These are phyloP conservation scores for Fulvia fulva DNA, from an alignment of 2,329 filamentous ascomycete species.

Conservation along the genomic window DNA sequence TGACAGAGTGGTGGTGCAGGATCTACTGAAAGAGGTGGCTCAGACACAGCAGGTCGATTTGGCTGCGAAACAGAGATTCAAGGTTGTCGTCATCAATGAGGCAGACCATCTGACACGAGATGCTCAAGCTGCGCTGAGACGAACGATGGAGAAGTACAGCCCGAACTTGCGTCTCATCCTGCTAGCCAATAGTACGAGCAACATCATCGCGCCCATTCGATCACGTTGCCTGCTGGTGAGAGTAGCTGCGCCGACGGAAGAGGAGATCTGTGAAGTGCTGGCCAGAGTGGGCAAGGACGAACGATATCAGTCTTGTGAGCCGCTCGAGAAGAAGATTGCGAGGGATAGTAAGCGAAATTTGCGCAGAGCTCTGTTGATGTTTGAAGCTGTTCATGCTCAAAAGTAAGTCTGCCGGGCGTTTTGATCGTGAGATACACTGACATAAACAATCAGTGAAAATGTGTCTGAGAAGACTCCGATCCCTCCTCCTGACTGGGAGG, in stretches of 20 bases:
- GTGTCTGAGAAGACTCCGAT: conserved; percentile 83
- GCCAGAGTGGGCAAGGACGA: conserved; percentile 69
- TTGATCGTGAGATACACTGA: neutral
- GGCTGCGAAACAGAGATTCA: conserved; percentile 85
- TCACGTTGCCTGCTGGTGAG: conserved; percentile 86
- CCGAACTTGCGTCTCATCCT: conserved; percentile 89
- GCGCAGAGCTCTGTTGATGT: conserved; percentile 88
- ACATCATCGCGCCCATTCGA: conserved; percentile 97
- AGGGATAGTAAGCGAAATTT: conserved; percentile 87
- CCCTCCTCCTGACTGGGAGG: conserved; percentile 95
- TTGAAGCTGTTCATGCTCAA: conserved; percentile 92
- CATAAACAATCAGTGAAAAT: conserved; percentile 63
- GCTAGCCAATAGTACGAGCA: conserved; percentile 91
- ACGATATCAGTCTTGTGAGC: conserved; percentile 71
- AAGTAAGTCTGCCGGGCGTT: conserved; percentile 59
- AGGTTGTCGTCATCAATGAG: conserved; percentile 98
- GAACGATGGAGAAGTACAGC: conserved; percentile 99
- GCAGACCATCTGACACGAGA: conserved; percentile 91
- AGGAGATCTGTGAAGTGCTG: conserved; percentile 77
- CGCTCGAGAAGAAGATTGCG: conserved; percentile 79
- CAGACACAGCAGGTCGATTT: conserved; percentile 99
- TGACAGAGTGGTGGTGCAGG: conserved; percentile 92
- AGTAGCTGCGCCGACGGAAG: conserved; percentile 81
- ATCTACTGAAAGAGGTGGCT: conserved; percentile 93
- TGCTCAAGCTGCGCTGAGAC: conserved; percentile 87